Evolutionary conservation across 176 grass and related monocot species (phyloP), one percentile per base, ranked within the genome.

Genomic region (Bothriochloa decipiens): DNA sequence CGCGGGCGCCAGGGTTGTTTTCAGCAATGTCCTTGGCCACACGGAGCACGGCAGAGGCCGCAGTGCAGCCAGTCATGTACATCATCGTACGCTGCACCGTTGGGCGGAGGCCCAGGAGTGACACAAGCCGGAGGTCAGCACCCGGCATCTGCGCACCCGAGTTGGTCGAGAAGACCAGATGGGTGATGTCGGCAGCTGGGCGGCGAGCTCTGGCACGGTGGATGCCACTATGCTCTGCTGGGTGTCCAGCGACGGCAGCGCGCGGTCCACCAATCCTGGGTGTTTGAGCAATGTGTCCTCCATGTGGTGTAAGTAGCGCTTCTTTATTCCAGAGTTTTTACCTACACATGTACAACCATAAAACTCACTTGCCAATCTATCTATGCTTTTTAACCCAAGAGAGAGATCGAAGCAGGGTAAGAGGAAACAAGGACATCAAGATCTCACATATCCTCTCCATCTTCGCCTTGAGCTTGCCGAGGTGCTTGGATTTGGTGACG

Each of bases 401-500:
- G 43, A 46, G n/a, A 20, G 4, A 9, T 20, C 65, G 40, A 43
- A 11, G 41, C 10, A 43, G 10, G 41, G 9, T 43, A 11, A 43
- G 5, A 11, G 1, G 41, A 43, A 43, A 46, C 43, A 11, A 13
- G 7, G 1, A 13, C 11, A 12, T 46, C 43, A 46, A 43, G 41
- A 8, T 46, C 43, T 46, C 68, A 90, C 91, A 93, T n/a, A 93
- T 93, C 70, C 72, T 79, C 60, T 84, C 85, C 66, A 93, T 85
- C 81, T 93, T 93, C 20, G 81, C 88, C 72, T 93, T 93, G 57
- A 90, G 85, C 6, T 82, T 68, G 5, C 81, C 55, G 52, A 93
- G 81, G 52, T 93, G 91, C 22, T 93, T 85, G 77, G 85, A 90
- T 3, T 87, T 83, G 45, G 90, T 92, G 68, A 92, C 86, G 74